A percentile compares a stretch with the other conserved stretches of the same genome.
phyloP scores from a whole-genome alignment of 2,329 filamentous ascomycete species.

The Calonectria multiphialidica region DNA sequence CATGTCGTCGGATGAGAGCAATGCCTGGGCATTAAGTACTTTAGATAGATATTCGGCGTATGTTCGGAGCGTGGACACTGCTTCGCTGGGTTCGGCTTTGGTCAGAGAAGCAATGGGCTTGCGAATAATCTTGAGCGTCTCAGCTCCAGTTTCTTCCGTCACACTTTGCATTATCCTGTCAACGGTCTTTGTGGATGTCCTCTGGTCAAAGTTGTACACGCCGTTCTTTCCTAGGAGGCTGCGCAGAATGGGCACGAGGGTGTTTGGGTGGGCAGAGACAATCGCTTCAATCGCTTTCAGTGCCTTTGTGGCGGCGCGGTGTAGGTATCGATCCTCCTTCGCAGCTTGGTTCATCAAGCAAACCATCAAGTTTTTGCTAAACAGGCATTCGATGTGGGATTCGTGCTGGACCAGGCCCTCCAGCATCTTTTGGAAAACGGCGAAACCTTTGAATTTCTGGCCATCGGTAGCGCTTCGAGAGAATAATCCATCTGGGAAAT shows the following conservation, averaged over 20 bases:
- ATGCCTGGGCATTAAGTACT: slow-evolving; percentile 55
- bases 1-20: slow-evolving; percentile 44
- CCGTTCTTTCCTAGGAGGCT: slow-evolving; percentile 79
- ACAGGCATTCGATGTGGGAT: slow-evolving; percentile 69
- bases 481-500: slow-evolving; percentile 79
- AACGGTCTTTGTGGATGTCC: slow-evolving; percentile 87
- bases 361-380: slow-evolving; percentile 85
- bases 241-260: slow-evolving; percentile 71
- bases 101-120: slow-evolving; percentile 53
- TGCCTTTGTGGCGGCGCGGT: slow-evolving; percentile 82
- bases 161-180: slow-evolving; percentile 77
- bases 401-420: slow-evolving; percentile 61
- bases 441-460: slow-evolving; percentile 92
- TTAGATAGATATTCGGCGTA: slow-evolving; percentile 68
- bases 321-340: slow-evolving; percentile 81
- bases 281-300: slow-evolving; percentile 77
- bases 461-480: slow-evolving; percentile 84
- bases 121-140: slow-evolving; percentile 61
- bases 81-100: slow-evolving; percentile 43
- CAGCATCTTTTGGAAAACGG: slow-evolving; percentile 84
- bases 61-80: slow-evolving; percentile 55
- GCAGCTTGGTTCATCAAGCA: slow-evolving; percentile 87
- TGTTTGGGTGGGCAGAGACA: slow-evolving; percentile 70
- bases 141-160: slow-evolving; percentile 66
- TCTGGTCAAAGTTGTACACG: slow-evolving; percentile 84